phyloP scores from a whole-genome alignment of 768 basidiomycete genomes.

The Suillus subalutaceus region DNA sequence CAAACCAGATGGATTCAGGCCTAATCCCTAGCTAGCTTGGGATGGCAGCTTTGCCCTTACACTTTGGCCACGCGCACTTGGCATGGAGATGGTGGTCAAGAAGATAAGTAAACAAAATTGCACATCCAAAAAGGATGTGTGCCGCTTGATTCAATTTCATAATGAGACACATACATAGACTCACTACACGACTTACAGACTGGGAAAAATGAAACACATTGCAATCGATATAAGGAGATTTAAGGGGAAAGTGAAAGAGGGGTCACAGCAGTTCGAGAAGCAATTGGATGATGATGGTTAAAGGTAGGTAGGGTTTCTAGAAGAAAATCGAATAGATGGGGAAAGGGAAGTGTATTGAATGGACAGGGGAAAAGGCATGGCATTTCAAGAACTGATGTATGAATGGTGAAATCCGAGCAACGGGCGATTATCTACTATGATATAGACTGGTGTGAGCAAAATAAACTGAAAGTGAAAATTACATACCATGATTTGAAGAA shows the following conservation, averaged over 20 bases:
- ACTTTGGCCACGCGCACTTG: background rate
- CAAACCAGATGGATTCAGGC: background rate
- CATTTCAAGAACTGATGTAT: background rate
- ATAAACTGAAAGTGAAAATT: background rate
- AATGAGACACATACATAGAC: too few species aligned
- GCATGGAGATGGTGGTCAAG: background rate
- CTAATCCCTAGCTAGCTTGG: background rate
- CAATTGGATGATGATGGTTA: too few species aligned
- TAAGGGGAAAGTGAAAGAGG: too few species aligned
- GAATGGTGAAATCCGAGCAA: background rate
- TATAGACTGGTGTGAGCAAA: background rate
- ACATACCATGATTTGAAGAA: background rate
- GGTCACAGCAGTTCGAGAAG: too few species aligned
- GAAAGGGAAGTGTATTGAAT: background rate
- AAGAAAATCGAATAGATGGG: background rate
- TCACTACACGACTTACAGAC: too few species aligned
- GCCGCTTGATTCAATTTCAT: background rate
- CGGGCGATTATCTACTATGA: background rate
- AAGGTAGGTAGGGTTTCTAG: too few species aligned
- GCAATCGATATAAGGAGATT: too few species aligned
- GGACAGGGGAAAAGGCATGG: background rate
- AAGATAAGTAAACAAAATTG: background rate
- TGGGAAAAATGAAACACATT: too few species aligned
- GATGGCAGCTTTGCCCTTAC: background rate
- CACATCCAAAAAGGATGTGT: background rate